Conservation (phyloP, 2,329 filamentous ascomycete genomes). For the Fusarium floridanum region DNA sequence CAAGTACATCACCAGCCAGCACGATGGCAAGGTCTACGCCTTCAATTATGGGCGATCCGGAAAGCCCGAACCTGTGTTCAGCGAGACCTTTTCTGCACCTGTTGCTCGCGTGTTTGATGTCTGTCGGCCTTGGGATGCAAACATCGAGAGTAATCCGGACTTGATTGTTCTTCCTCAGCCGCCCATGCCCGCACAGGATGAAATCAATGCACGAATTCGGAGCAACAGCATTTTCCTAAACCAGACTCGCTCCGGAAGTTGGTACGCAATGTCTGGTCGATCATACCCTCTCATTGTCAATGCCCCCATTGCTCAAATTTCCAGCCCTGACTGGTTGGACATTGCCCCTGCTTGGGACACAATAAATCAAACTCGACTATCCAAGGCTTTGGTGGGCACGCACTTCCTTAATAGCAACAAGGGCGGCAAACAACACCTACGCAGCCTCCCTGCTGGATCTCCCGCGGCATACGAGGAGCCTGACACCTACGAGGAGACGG, state of each 20-base stretch:
- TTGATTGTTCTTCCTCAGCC: conserved; percentile 91
- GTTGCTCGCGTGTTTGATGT: conserved; percentile 93
- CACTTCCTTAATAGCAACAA: conserved; percentile 69
- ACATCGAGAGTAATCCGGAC: conserved; percentile 74
- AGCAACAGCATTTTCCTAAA: conserved; percentile 85
- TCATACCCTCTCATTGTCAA: conserved; percentile 89
- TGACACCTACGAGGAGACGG: conserved; percentile 46
- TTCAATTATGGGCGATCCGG: conserved; percentile 74
- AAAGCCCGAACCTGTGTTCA: conserved; percentile 71
- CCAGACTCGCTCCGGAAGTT: conserved; percentile 85
- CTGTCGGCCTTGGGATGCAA: conserved; percentile 77
- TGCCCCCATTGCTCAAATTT: conserved; percentile 63
- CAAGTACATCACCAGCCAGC: conserved; percentile 88
- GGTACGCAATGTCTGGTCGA: conserved; percentile 92
- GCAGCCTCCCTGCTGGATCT: conserved; percentile 54
- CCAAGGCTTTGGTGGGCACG: conserved; percentile 76
- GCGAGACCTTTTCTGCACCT: conserved; percentile 78
- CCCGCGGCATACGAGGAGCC: conserved; percentile 41
- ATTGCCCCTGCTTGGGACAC: conserved; percentile 55
- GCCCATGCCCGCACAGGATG: conserved; percentile 68
- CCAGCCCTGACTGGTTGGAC: conserved; percentile 63
- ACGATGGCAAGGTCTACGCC: conserved; percentile 86
- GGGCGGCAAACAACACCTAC: conserved; percentile 51
- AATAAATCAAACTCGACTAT: conserved; percentile 61
- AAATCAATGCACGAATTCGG: conserved; percentile 64